Percentiles rank a stretch among this genome's conserved stretches.
Evolutionary conservation across 495 filamentous ascomycete genomes (phyloP).

Genomic region (Hypoxylon lienhwacheense): DNA sequence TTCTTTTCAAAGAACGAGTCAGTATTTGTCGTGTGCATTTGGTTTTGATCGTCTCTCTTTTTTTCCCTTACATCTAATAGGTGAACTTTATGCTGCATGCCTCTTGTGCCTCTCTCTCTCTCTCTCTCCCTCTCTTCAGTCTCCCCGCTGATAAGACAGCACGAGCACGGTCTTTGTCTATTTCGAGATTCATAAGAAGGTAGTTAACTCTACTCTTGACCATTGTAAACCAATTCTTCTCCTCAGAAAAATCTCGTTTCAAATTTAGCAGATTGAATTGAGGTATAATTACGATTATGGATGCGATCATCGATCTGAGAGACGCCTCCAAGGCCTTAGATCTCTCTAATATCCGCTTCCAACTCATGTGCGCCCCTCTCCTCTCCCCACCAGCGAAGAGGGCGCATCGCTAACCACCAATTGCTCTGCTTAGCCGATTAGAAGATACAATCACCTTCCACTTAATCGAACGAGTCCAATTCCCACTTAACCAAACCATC

Average conservation of each 20-base stretch:
- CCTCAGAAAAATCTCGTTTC: not conserved
- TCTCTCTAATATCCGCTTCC: slow-evolving; percentile 88
- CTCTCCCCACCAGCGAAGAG: not conserved
- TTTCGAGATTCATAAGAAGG: too few relatives aligned
- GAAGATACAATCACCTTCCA: slow-evolving; percentile 99
- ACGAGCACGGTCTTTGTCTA: too few relatives aligned
- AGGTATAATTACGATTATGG: slow-evolving; percentile 59
- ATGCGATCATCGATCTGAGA: slow-evolving; percentile 83
- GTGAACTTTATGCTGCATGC: too few relatives aligned
- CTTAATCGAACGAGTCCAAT: slow-evolving; percentile 96
- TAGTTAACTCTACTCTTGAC: not conserved
- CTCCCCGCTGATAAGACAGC: too few relatives aligned
- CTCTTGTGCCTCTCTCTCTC: too few relatives aligned
- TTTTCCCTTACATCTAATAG: too few relatives aligned
- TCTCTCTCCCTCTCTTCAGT: too few relatives aligned
- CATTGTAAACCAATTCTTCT: too few relatives aligned
- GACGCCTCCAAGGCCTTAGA: slow-evolving; percentile 84
- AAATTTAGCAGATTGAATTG: not conserved
- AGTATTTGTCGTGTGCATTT: too few relatives aligned
- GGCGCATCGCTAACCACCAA: slow-evolving; percentile 8
- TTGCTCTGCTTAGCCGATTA: slow-evolving; percentile 65
- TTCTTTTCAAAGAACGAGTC: too few relatives aligned
- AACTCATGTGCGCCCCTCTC: slow-evolving; percentile 73
- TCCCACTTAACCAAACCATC: slow-evolving; percentile 87
- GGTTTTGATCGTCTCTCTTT: too few relatives aligned